Percentiles rank a stretch among this genome's conserved stretches.
phyloP scores from a whole-genome alignment of 1,284 basidiomycete genomes.

The Leccinum solheimii region DNA sequence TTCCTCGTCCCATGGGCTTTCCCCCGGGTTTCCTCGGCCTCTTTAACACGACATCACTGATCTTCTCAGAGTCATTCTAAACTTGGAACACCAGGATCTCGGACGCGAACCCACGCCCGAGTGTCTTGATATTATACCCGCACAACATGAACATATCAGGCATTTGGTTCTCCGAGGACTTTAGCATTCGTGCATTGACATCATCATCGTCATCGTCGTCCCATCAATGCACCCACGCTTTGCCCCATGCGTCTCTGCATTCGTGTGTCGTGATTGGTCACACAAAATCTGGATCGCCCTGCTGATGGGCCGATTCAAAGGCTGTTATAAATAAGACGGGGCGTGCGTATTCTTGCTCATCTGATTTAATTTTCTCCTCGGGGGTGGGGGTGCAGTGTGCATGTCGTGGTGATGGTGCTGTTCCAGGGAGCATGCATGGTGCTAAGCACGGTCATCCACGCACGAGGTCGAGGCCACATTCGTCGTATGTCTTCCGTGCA shows the following conservation, averaged over 20 bases:
- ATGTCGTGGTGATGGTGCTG: not conserved
- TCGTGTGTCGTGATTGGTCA: not conserved
- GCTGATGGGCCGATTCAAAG: not conserved
- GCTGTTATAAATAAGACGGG: not conserved
- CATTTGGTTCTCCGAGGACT: slow-evolving; percentile 20
- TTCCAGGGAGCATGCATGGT: not conserved
- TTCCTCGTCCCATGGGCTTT: not conserved
- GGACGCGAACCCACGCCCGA: slow-evolving; percentile 2
- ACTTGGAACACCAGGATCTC: not conserved
- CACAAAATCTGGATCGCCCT: not conserved
- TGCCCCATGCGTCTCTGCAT: not conserved
- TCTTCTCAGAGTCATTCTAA: slow-evolving; percentile 7
- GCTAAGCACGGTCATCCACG: not conserved
- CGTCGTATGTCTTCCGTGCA: not conserved
- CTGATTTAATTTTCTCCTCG: not conserved
- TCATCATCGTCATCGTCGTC: not conserved
- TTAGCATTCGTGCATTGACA: not conserved
- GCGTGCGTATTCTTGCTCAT: not conserved
- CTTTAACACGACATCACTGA: slow-evolving; percentile 3
- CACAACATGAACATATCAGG: not conserved
- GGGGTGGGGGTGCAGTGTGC: not conserved
- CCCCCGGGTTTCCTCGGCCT: slow-evolving; percentile 3
- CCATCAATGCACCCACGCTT: not conserved
- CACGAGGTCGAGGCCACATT: slow-evolving; percentile 1
- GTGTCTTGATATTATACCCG: not conserved